Evolutionary conservation across 2,329 filamentous ascomycete genomes (phyloP).

Genomic region (Xylariomycetidae sp.): DNA sequence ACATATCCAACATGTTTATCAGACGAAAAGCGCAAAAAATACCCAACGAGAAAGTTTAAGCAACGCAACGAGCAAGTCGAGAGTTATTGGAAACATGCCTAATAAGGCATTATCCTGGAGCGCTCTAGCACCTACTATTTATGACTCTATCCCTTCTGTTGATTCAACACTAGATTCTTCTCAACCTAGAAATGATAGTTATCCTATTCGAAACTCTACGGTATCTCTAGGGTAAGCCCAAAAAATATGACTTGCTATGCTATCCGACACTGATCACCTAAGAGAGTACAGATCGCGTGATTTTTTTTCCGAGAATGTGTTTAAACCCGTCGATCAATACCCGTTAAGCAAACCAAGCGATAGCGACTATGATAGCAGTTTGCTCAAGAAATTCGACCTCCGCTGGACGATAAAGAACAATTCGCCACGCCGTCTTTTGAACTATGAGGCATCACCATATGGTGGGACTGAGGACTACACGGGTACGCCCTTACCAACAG

Average conservation of each 20-base stretch:
- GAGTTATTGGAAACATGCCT: too few relatives aligned
- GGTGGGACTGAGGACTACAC: slow-evolving; percentile 35
- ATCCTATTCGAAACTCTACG: slow-evolving; percentile 27
- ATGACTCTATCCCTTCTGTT: slow-evolving; percentile 23
- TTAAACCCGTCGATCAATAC: slow-evolving; percentile 46
- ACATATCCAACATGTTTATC: too few relatives aligned
- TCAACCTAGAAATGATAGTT: slow-evolving; percentile 26
- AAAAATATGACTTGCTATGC: too few relatives aligned
- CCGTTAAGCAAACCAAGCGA: slow-evolving; percentile 38
- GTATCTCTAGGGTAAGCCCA: slow-evolving; percentile 23
- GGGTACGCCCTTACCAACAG: slow-evolving; percentile 44
- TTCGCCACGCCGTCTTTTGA: slow-evolving; percentile 38
- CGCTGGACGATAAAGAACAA: slow-evolving; percentile 39
- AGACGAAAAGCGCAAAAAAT: too few relatives aligned
- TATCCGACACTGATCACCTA: too few relatives aligned
- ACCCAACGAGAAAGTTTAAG: too few relatives aligned
- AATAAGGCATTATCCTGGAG: too few relatives aligned
- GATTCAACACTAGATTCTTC: slow-evolving; percentile 19
- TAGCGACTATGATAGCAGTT: slow-evolving; percentile 42
- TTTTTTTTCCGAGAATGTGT: slow-evolving; percentile 38
- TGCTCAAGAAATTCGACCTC: slow-evolving; percentile 53
- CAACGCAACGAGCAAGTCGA: too few relatives aligned
- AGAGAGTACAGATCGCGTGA: slow-evolving; percentile 35
- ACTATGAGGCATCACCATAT: slow-evolving; percentile 33
- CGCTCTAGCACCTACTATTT: too few relatives aligned